These are phyloP conservation scores for Globisporangium paddicum DNA, from an alignment of 352 stramenopile species.

Conservation along the genomic window DNA sequence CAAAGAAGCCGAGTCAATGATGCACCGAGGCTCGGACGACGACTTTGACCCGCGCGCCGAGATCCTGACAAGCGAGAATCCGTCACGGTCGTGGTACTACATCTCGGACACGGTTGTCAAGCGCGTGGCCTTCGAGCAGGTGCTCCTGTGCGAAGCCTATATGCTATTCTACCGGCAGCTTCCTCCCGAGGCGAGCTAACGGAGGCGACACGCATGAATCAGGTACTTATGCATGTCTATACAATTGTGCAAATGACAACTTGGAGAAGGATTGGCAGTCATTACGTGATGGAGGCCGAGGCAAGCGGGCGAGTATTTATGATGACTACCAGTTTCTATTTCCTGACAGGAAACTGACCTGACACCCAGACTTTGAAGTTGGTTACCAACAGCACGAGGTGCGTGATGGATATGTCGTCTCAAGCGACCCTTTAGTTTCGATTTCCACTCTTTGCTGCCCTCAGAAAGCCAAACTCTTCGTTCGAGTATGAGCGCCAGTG, in stretches of 20 bases:
- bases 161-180: conserved; percentile 72
- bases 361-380: too few species aligned
- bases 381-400: background rate
- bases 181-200: conserved; percentile 1
- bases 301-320: background rate
- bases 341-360: background rate
- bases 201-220: background rate
- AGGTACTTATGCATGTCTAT: background rate
- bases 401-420: background rate
- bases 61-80: conserved; percentile 19
- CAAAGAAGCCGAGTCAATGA: background rate
- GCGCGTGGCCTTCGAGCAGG: conserved; percentile 50
- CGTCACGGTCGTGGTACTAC: conserved; percentile 52
- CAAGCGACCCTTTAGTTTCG: background rate
- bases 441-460: background rate
- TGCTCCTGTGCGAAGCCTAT: conserved; percentile 73
- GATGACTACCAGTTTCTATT: background rate
- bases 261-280: background rate
- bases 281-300: background rate
- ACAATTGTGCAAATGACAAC: background rate
- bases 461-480: background rate
- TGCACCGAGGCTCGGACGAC: conserved; percentile 14
- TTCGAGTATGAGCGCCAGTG: conserved; percentile 9
- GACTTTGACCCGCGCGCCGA: conserved; percentile 21
- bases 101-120: conserved; percentile 67